These are phyloP conservation scores for Borovskyia barvae DNA, from an alignment of 208 protist genomes.

Conservation along the genomic window DNA sequence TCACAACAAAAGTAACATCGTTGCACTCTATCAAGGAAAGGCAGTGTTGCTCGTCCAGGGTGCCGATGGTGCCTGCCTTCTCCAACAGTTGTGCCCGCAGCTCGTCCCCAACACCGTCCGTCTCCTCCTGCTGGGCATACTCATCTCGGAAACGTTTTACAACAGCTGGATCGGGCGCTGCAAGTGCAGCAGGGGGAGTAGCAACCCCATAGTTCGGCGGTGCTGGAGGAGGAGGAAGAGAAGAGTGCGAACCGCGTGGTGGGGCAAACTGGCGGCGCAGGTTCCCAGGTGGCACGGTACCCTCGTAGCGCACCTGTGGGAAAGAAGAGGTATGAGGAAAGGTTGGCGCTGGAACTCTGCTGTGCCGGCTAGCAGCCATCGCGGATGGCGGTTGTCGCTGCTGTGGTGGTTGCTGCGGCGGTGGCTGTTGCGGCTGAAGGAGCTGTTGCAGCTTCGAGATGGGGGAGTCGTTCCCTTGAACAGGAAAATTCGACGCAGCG, in stretches of 20 bases:
- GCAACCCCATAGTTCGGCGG: neutral
- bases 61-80: conserved; percentile 34
- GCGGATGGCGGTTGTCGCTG: conserved; percentile 26
- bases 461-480: neutral
- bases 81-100: conserved; percentile 36
- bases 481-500: no score
- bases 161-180: conserved; percentile 20
- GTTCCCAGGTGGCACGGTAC: no score
- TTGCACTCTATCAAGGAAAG: conserved; percentile 60
- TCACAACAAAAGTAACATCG: conserved; percentile 86
- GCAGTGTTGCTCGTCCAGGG: conserved; percentile 55
- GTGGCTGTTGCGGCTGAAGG: neutral
- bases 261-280: no score
- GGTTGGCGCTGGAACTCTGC: no score
- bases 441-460: neutral
- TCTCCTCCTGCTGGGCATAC: conserved; percentile 60
- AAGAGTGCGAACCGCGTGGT: no score
- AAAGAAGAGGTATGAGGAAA: conserved; percentile 1
- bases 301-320: no score
- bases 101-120: conserved; percentile 24
- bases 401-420: neutral
- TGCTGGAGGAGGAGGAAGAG: no score
- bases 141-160: conserved; percentile 47
- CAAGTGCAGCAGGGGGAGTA: neutral
- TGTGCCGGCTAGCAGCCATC: no score